Percentiles rank a stretch among this genome's conserved stretches.
Evolutionary conservation across 164 flowering plant species (phyloP).

Genomic region (Santalum album): DNA sequence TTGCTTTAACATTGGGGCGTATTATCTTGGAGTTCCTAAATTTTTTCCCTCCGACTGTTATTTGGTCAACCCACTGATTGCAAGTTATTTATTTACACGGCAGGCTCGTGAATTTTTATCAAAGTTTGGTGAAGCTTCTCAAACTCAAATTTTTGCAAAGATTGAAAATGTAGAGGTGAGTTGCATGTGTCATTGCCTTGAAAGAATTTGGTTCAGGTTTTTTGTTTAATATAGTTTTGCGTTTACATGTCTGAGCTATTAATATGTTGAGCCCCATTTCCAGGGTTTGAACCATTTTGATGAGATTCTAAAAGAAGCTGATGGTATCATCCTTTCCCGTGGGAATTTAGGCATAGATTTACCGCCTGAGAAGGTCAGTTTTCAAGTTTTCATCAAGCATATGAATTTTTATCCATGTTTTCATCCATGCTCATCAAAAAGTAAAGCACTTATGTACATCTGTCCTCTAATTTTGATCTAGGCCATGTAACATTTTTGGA

Average conservation of each 20-base stretch:
- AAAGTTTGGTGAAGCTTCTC: conserved; percentile 64
- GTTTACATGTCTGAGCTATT: too few relatives aligned
- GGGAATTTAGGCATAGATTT: conserved; percentile 84
- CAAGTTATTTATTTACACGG: conserved; percentile 5
- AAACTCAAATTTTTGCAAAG: conserved; percentile 91
- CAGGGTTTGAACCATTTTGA: conserved; percentile 82
- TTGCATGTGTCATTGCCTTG: too few relatives aligned
- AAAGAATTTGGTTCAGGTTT: too few relatives aligned
- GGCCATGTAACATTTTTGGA: too few relatives aligned
- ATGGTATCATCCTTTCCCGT: conserved; percentile 80
- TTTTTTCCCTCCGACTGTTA: background rate
- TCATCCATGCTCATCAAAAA: too few relatives aligned
- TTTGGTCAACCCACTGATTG: background rate
- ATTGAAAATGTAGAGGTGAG: conserved; percentile 59
- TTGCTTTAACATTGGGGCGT: too few relatives aligned
- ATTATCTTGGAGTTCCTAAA: too few relatives aligned
- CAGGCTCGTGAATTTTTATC: conserved; percentile 86
- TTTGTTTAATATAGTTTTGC: too few relatives aligned
- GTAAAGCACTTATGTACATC: too few relatives aligned
- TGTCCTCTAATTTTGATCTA: too few relatives aligned
- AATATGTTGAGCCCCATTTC: background rate
- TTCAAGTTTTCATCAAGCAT: conserved; percentile 3
- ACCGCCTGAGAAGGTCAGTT: conserved; percentile 79
- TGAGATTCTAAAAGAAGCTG: conserved; percentile 83
- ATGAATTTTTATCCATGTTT: background rate